A percentile compares a stretch with the other conserved stretches of the same genome.
These are phyloP conservation scores for Cornus florida DNA, from an alignment of 148 eudicot species.

Conservation along the genomic window DNA sequence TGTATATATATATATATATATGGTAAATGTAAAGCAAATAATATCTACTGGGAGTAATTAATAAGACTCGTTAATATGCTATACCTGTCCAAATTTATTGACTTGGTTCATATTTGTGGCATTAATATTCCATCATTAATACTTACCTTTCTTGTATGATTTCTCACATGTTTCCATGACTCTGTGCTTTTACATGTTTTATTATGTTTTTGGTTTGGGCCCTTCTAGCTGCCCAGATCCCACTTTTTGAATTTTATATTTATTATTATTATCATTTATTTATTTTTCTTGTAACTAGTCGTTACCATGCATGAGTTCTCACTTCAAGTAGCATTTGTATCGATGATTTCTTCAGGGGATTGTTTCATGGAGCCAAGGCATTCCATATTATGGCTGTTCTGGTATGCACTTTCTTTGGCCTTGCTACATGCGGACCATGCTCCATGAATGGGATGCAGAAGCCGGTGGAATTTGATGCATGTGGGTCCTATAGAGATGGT, in stretches of 20 bases:
- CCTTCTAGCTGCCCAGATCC: background rate
- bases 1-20: background rate
- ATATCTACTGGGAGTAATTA: background rate
- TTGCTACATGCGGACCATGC: conserved; percentile 40
- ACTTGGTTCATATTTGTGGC: background rate
- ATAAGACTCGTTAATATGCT: background rate
- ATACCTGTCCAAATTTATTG: background rate
- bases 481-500: conserved; percentile 31
- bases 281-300: background rate
- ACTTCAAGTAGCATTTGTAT: background rate
- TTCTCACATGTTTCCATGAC: background rate
- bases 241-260: background rate
- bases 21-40: background rate
- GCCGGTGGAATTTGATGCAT: conserved; percentile 37
- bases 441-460: conserved; percentile 26
- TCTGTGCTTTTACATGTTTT: background rate
- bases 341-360: conserved; percentile 36
- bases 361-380: conserved; percentile 27
- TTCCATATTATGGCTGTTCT: conserved; percentile 41
- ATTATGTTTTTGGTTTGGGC: background rate
- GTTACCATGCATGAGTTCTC: background rate
- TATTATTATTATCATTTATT: background rate
- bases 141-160: background rate
- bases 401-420: conserved; percentile 32
- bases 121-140: background rate